Percentiles rank a stretch among this genome's conserved stretches.
These are phyloP conservation scores for Podaxis sp. DNA, from an alignment of 768 basidiomycete genomes.

Conservation along the genomic window DNA sequence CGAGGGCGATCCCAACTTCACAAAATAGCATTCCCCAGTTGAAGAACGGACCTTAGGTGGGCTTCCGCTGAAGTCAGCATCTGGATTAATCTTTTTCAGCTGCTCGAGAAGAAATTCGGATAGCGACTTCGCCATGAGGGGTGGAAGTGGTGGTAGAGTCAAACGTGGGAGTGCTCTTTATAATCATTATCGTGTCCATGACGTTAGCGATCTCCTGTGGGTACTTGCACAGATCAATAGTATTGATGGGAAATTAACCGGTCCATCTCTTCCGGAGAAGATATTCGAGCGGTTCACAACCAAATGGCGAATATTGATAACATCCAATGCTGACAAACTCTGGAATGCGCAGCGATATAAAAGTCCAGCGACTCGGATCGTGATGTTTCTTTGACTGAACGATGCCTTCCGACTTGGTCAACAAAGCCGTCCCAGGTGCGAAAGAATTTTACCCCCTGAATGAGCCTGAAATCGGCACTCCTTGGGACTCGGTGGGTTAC, in stretches of 20 bases:
- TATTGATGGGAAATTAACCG: background rate
- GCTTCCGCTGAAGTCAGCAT: slow-evolving; percentile 43
- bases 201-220: slow-evolving; percentile 1
- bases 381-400: slow-evolving; percentile 1
- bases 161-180: too few species aligned
- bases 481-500: slow-evolving; percentile 19
- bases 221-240: background rate
- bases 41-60: slow-evolving; percentile 56
- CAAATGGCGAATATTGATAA: slow-evolving; percentile 6
- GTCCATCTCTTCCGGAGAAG: background rate
- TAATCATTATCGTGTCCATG: background rate
- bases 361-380: background rate
- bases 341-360: background rate
- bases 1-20: slow-evolving; percentile 50
- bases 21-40: slow-evolving; percentile 57
- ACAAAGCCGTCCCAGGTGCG: slow-evolving; percentile 48
- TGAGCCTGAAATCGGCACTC: slow-evolving; percentile 53
- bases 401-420: slow-evolving; percentile 25
- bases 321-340: slow-evolving; percentile 15
- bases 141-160: background rate
- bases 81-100: slow-evolving; percentile 50
- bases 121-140: background rate
- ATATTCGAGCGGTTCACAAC: background rate
- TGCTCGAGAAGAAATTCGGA: slow-evolving; percentile 17
- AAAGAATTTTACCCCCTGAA: slow-evolving; percentile 62